Evolutionary conservation across 768 basidiomycete genomes (phyloP).

Genomic region (Kwoniella dendrophila): DNA sequence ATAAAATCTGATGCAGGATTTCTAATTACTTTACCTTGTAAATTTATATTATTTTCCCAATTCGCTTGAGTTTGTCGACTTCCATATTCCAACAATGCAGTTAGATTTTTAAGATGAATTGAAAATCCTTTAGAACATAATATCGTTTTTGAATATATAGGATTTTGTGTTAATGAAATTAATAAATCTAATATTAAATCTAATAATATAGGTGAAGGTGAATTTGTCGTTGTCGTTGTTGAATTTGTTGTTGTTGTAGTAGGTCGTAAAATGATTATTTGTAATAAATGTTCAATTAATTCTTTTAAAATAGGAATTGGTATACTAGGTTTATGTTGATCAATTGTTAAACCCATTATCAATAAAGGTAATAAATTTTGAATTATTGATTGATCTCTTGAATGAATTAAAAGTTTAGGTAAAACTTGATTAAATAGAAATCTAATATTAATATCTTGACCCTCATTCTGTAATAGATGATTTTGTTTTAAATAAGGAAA

Average conservation of each 20-base stretch:
- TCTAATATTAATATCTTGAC: neutral
- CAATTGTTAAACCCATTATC: slow-evolving; percentile 31
- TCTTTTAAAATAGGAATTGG: slow-evolving; percentile 23
- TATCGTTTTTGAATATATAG: slow-evolving; percentile 67
- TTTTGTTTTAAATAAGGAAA: slow-evolving; percentile 32
- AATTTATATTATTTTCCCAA: neutral
- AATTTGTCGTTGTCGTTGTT: too few relatives aligned
- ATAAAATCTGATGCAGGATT: slow-evolving; percentile 37
- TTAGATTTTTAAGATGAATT: slow-evolving; percentile 32
- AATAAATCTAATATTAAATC: slow-evolving; percentile 70
- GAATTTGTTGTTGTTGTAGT: neutral
- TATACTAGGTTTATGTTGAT: slow-evolving; percentile 1
- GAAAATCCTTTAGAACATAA: slow-evolving; percentile 41
- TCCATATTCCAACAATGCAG: slow-evolving; percentile 31
- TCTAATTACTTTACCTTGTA: slow-evolving; percentile 1
- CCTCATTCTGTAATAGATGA: neutral
- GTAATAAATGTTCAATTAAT: slow-evolving; percentile 42
- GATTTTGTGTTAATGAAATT: slow-evolving; percentile 67
- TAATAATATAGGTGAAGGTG: slow-evolving; percentile 61
- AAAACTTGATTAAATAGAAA: slow-evolving; percentile 25
- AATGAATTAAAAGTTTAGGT: slow-evolving; percentile 40
- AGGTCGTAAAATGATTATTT: slow-evolving; percentile 38
- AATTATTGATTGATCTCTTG: slow-evolving; percentile 44
- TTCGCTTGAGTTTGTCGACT: neutral
- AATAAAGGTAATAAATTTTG: slow-evolving; percentile 45